A percentile compares a stretch with the other conserved stretches of the same genome.
phyloP scores from a whole-genome alignment of 1,284 basidiomycete genomes.

The Trametes polyzona region DNA sequence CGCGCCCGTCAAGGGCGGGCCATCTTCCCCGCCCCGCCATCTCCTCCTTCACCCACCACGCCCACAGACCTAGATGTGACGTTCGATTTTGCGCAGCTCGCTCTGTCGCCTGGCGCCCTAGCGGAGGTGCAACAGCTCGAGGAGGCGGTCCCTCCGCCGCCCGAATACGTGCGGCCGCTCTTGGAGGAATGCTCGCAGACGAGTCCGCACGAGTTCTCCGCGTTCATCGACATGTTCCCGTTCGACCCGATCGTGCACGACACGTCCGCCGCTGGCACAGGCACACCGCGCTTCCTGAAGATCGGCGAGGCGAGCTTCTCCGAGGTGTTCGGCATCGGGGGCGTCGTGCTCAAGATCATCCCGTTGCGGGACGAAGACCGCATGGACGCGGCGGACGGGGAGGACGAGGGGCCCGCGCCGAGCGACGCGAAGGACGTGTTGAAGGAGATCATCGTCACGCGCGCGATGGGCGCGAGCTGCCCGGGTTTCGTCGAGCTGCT shows the following conservation, averaged over 20 bases:
- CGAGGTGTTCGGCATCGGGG: constrained; percentile 91
- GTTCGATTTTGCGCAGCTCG: constrained; percentile 57
- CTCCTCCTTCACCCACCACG: constrained; percentile 52
- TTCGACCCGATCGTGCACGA: constrained; percentile 62
- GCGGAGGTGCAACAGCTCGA: constrained; percentile 19
- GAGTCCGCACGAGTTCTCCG: constrained; percentile 73
- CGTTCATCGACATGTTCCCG: constrained; percentile 79
- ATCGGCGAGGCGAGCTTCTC: constrained; percentile 97
- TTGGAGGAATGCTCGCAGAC: constrained; percentile 69
- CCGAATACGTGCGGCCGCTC: constrained; percentile 61
- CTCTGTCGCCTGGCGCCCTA: constrained; percentile 38
- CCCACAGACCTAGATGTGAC: constrained; percentile 58
- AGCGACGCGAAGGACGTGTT: constrained; percentile 78
- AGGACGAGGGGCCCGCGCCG: constrained; percentile 64
- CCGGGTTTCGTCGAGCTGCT: constrained; percentile 79
- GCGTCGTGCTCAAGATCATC: constrained; percentile 88
- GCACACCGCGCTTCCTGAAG: constrained; percentile 61
- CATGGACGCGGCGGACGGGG: constrained; percentile 46
- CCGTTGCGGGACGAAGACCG: constrained; percentile 63
- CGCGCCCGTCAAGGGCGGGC: constrained; percentile 42
- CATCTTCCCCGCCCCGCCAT: constrained; percentile 50
- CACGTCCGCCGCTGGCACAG: constrained; percentile 18
- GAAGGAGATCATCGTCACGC: constrained; percentile 88
- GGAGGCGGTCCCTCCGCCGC: constrained; percentile 14
- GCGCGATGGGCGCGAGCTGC: constrained; percentile 73